Conservation (phyloP, 345 rosid species). For the Heritiera littoralis region DNA sequence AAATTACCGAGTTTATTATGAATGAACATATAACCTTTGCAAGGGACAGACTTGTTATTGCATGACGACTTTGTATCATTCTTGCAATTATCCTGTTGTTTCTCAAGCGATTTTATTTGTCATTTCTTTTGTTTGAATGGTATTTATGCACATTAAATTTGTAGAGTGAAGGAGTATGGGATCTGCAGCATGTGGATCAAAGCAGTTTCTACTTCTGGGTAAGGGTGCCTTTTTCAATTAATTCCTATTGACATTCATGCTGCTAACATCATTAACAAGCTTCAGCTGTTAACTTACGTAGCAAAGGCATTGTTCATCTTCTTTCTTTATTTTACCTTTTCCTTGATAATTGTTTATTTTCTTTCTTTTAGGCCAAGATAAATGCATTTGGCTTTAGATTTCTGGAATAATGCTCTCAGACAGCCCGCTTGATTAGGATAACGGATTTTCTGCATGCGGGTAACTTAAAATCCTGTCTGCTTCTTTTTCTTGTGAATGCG, state of each 20-base stretch:
- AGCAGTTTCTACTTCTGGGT: conserved; percentile 39
- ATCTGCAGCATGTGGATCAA: conserved; percentile 51
- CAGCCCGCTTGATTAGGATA: neutral
- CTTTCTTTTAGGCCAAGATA: conserved; percentile 8
- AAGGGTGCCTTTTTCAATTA: conserved; percentile 6
- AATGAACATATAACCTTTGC: neutral
- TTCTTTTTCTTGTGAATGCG: neutral
- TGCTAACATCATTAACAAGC: neutral
- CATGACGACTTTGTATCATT: no score
- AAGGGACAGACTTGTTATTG: neutral
- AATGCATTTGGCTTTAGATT: neutral
- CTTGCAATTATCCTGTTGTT: neutral
- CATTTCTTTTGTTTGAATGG: conserved; percentile 5
- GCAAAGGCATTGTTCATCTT: neutral
- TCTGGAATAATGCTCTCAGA: neutral
- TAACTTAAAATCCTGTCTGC: neutral
- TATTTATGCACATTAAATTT: conserved; percentile 10
- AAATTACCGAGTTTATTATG: neutral
- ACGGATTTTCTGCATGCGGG: neutral
- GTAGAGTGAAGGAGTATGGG: conserved; percentile 51
- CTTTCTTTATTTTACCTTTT: neutral
- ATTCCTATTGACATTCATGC: neutral
- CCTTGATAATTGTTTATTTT: neutral
- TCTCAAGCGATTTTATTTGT: neutral
- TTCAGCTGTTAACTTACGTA: neutral